A percentile compares a stretch with the other conserved stretches of the same genome.
Conservation (phyloP, 1,284 basidiomycete species). For the Cryptococcus amylolentus region DNA sequence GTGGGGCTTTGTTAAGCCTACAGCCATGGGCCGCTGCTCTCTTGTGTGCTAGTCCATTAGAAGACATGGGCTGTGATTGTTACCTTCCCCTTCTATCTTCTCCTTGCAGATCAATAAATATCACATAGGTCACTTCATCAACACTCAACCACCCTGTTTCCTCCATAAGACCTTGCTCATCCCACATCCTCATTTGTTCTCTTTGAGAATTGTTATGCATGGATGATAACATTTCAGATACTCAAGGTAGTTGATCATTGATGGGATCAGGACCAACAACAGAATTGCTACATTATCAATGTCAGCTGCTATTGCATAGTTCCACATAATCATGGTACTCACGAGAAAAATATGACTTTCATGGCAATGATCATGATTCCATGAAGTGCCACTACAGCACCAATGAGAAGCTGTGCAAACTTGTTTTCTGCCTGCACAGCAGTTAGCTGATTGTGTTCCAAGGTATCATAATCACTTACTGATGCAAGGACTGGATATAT, state of each 20-base stretch:
- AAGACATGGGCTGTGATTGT: no score
- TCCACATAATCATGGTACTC: slow-evolving; percentile 31
- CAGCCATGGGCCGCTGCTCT: no score
- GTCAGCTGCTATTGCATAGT: slow-evolving; percentile 10
- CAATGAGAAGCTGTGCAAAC: slow-evolving; percentile 70
- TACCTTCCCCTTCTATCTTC: no score
- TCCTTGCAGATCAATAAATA: no score
- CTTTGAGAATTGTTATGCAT: no score
- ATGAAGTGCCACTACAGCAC: slow-evolving; percentile 67
- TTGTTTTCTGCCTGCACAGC: slow-evolving; percentile 69
- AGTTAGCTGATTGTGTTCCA: background rate
- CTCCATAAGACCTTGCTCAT: no score
- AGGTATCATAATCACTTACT: slow-evolving; percentile 54
- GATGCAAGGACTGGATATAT: slow-evolving; percentile 81
- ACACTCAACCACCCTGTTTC: no score
- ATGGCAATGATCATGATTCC: slow-evolving; percentile 72
- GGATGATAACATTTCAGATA: no score
- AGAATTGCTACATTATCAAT: slow-evolving; percentile 30
- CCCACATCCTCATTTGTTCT: no score
- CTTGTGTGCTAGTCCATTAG: no score
- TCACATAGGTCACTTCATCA: no score
- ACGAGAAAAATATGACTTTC: slow-evolving; percentile 83
- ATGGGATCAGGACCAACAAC: slow-evolving; percentile 35
- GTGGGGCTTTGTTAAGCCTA: no score
- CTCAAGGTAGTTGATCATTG: background rate